Percentiles rank a stretch among this genome's conserved stretches.
phyloP scores from a whole-genome alignment of 169 alveolate species.

The Babesia caballi region DNA sequence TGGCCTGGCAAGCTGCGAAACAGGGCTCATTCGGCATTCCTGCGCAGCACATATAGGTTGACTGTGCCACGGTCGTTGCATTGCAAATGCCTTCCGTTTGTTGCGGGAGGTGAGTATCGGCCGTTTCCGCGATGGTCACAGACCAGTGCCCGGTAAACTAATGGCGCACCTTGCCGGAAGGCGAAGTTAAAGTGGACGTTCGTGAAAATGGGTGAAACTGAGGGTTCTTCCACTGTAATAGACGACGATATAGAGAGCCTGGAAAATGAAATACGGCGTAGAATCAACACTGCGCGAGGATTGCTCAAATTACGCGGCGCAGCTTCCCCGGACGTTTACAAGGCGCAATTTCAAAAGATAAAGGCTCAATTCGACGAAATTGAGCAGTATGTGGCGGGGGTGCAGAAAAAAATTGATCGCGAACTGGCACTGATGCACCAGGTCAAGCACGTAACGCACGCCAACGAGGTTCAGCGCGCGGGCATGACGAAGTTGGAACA shows the following conservation, averaged over 20 bases:
- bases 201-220: too few species aligned
- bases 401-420: constrained; percentile 15
- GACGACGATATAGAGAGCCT: constrained; percentile 34
- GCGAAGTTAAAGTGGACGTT: too few species aligned
- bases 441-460: not conserved
- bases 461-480: constrained; percentile 13
- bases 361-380: constrained; percentile 14
- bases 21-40: too few species aligned
- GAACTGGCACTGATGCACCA: constrained; percentile 41
- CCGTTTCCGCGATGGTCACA: too few species aligned
- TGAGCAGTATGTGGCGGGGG: constrained; percentile 3
- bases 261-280: constrained; percentile 28
- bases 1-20: too few species aligned
- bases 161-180: too few species aligned
- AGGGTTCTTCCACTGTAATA: too few species aligned
- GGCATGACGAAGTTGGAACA: not conserved
- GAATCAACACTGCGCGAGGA: constrained; percentile 25
- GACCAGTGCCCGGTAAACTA: too few species aligned
- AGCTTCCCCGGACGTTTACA: not conserved
- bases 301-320: constrained; percentile 29
- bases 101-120: too few species aligned
- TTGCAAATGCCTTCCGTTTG: too few species aligned
- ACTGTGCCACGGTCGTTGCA: too few species aligned
- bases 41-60: too few species aligned
- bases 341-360: constrained; percentile 12